Conservation (phyloP, 208 protist genomes). For the Leishmania braziliensis region DNA sequence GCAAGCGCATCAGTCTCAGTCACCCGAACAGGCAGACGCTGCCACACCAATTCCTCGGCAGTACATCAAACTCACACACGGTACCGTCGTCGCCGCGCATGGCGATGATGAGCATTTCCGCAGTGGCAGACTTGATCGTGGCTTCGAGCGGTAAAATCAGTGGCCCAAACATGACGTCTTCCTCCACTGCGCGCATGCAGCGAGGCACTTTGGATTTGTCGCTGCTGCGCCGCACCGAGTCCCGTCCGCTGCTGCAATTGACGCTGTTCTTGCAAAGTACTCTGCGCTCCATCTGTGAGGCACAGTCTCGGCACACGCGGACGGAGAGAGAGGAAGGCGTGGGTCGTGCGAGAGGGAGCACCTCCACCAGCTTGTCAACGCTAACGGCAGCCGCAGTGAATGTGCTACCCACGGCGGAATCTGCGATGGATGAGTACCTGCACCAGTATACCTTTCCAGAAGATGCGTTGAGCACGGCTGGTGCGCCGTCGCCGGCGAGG, state of each 20-base stretch:
- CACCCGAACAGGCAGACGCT: slow-evolving; percentile 61
- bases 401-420: not conserved
- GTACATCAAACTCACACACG: slow-evolving; percentile 25
- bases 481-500: not conserved
- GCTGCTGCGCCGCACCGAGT: slow-evolving; percentile 43
- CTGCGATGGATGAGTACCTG: not conserved
- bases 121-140: slow-evolving; percentile 3
- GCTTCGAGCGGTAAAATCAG: not conserved
- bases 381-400: not conserved
- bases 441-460: not conserved
- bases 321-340: not conserved
- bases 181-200: slow-evolving; percentile 2
- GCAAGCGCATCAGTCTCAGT: slow-evolving; percentile 40
- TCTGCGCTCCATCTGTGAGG: slow-evolving; percentile 20
- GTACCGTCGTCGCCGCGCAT: slow-evolving; percentile 6
- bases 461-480: not conserved
- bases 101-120: slow-evolving; percentile 10
- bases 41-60: slow-evolving; percentile 42
- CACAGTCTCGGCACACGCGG: not conserved
- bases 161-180: not conserved
- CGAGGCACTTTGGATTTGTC: slow-evolving; percentile 30
- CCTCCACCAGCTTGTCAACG: not conserved
- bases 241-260: slow-evolving; percentile 57
- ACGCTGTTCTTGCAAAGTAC: slow-evolving; percentile 64
- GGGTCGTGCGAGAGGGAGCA: not conserved